These are phyloP conservation scores for Rhodotorula mucilaginosa DNA, from an alignment of 1,284 basidiomycete species.

Conservation along the genomic window DNA sequence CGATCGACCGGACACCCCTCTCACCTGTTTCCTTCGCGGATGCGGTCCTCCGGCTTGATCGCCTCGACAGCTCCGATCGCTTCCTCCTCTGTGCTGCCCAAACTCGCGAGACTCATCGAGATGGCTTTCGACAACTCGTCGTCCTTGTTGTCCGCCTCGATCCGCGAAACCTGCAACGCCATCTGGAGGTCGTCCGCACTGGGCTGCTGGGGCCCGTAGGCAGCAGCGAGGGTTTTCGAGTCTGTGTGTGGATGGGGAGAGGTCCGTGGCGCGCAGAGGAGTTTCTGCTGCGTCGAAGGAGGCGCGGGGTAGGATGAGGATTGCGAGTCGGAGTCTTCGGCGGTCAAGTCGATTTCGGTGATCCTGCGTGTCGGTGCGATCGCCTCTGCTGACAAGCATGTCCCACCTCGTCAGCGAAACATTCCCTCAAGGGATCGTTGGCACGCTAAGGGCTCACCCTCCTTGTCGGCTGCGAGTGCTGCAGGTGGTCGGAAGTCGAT, in stretches of 20 bases:
- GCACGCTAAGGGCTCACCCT: not conserved
- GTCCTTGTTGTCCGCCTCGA: constrained; percentile 7
- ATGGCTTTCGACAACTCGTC: constrained; percentile 9
- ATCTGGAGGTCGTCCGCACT: constrained; percentile 9
- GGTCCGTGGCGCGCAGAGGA: not conserved
- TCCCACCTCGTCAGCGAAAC: no score
- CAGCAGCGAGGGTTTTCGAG: not conserved
- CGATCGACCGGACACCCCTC: not conserved
- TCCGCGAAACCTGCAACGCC: not conserved
- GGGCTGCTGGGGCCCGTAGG: not conserved
- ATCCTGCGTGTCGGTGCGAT: not conserved
- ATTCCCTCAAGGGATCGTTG: no score
- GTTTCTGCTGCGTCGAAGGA: not conserved
- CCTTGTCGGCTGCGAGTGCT: not conserved
- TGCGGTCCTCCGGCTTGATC: constrained; percentile 21
- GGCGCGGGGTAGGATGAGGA: not conserved
- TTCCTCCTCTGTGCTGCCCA: constrained; percentile 13
- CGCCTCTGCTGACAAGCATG: not conserved
- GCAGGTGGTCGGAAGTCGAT: not conserved
- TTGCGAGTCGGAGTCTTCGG: not conserved
- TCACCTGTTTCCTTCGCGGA: constrained; percentile 12
- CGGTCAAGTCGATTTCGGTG: constrained; percentile 8
- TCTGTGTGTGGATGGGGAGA: not conserved
- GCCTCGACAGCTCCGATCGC: not conserved
- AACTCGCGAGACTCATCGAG: constrained; percentile 20